phyloP scores from a whole-genome alignment of 1,139 yeast species.

The Sugiyamaella novakii region DNA sequence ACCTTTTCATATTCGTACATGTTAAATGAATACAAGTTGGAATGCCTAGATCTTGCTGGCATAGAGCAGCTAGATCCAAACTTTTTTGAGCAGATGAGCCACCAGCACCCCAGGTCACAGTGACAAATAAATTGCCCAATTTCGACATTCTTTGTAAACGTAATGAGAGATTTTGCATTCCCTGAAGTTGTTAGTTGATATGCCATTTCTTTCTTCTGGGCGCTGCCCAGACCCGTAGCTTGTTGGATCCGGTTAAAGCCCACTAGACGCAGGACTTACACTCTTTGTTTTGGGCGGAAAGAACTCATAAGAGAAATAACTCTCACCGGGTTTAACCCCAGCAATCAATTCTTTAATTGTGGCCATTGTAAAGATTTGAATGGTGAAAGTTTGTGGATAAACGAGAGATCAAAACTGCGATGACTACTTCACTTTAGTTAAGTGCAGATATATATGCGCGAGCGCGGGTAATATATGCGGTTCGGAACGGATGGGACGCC shows the following conservation, averaged over 20 bases:
- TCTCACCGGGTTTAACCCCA: constrained; percentile 53
- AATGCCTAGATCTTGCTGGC: constrained; percentile 71
- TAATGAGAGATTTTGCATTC: constrained; percentile 77
- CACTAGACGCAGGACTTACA: constrained; percentile 40
- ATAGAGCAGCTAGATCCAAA: constrained; percentile 74
- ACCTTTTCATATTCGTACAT: constrained; percentile 86
- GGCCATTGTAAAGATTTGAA: constrained; percentile 40
- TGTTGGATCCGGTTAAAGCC: not conserved
- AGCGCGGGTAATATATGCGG: no score
- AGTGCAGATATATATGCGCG: no score
- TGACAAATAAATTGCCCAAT: constrained; percentile 82
- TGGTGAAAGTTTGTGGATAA: no score
- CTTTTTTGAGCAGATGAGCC: constrained; percentile 91
- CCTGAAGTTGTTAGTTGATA: constrained; percentile 43
- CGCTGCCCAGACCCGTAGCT: constrained; percentile 10
- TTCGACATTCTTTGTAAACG: constrained; percentile 89
- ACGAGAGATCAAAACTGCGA: no score
- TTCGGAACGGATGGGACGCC: no score
- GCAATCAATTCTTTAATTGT: constrained; percentile 61
- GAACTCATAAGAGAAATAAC: constrained; percentile 85
- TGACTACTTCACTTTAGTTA: no score
- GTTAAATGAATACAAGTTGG: constrained; percentile 94
- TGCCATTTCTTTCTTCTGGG: not conserved
- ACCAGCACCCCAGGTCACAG: constrained; percentile 99
- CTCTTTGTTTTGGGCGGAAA: constrained; percentile 95